Conservation (phyloP, 306 rosid genomes). For the Elaeagnus macrophylla region DNA sequence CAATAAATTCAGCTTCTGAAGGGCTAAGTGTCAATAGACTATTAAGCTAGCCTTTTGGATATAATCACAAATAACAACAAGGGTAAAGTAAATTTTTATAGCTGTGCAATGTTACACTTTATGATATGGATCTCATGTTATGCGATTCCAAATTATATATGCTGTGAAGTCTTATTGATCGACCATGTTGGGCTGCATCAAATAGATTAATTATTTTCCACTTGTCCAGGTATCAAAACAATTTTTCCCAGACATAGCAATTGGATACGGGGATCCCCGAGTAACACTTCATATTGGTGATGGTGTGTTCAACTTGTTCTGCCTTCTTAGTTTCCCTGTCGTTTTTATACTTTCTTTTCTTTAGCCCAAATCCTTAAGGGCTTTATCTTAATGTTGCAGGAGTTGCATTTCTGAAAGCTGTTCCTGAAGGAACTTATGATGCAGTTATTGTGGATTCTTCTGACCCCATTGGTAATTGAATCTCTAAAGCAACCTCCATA, state of each 20-base stretch:
- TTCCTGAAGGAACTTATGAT: slow-evolving; percentile 79
- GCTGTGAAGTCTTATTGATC: neutral
- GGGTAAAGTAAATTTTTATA: neutral
- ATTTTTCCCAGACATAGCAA: slow-evolving; percentile 69
- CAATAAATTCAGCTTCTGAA: no score
- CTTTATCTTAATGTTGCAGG: slow-evolving; percentile 43
- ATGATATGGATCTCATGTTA: neutral
- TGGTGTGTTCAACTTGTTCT: slow-evolving; percentile 45
- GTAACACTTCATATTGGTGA: slow-evolving; percentile 78
- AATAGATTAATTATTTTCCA: neutral
- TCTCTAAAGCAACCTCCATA: neutral
- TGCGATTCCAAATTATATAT: neutral
- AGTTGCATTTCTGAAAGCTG: slow-evolving; percentile 88
- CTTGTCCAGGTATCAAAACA: slow-evolving; percentile 68
- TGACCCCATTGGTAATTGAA: slow-evolving; percentile 73
- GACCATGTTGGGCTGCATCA: neutral
- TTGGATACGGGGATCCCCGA: slow-evolving; percentile 80
- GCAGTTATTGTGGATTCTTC: slow-evolving; percentile 94
- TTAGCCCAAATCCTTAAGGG: slow-evolving; percentile 10
- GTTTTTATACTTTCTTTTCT: neutral
- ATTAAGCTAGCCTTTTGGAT: no score
- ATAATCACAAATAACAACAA: no score
- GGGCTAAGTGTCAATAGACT: no score
- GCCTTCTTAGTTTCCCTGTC: slow-evolving; percentile 1
- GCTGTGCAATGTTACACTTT: neutral